Evolutionary conservation across 164 flowering plant species (phyloP), one percentile per base, ranked within the genome.

Genomic region (Macadamia integrifolia): DNA sequence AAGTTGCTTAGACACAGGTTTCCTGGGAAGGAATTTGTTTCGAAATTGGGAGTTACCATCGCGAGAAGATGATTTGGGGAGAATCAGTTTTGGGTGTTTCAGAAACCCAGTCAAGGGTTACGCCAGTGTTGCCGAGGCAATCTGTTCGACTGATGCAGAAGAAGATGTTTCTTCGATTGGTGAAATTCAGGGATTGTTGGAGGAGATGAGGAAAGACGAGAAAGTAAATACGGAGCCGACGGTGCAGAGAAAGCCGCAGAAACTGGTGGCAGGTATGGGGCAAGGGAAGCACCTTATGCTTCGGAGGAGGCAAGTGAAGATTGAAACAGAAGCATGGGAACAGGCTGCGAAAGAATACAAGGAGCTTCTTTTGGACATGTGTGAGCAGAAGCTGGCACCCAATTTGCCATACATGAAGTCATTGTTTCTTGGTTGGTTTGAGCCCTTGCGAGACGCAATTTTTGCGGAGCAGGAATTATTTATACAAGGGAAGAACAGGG

Each of bases 301-400:
- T 18, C 72, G 73, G 71, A 84, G 79, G 69, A 82, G 98, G 76
- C 99, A 95, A 59, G 85, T 86, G 66, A 89, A 79, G 81, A 80
- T 83, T n/a, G 99, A 95, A 81, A 88, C 97, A 0, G 93, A 92
- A 72, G 94, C 89, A 0, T 95, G 99, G 99, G 88, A 87, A 60
- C 78, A 75, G 62, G 92, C 99, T 3, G 94, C 87, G 0, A 83
- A 79, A 58, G 99, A 95, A 75, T 95, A 95, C 60, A 83, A 66
- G 81, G 98, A 90, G 79, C 85, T 95, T 65, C 69, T 92, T 65
- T 63, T 17, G 71, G 97, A 92, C 29, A 95, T 95, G 99, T 95
- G 97, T 77, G 85, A 89, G 78, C 85, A 81, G 31, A 95, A 87
- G 67, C 70, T 92, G 60, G 98, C 97, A 0, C 99, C 99, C 0